phyloP scores from a whole-genome alignment of 2,329 filamentous ascomycete genomes.

The Cordyceps javanica region DNA sequence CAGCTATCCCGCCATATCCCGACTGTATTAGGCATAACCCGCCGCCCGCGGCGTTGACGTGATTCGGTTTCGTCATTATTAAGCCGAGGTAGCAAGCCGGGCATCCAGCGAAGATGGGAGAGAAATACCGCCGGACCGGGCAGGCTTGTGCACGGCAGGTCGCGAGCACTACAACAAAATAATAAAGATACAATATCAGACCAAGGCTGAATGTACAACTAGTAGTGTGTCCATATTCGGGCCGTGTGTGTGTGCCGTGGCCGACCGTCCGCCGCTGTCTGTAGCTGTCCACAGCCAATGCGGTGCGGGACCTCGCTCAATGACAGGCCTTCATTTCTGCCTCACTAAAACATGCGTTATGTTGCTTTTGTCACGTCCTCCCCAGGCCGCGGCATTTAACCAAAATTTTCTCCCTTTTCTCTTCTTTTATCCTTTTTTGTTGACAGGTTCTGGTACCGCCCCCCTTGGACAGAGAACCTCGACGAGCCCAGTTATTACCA shows the following conservation, averaged over 20 bases:
- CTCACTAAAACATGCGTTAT: not conserved
- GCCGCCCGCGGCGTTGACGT: no score
- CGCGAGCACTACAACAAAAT: no score
- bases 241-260: not conserved
- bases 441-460: not conserved
- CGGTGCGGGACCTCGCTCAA: slow-evolving; percentile 11
- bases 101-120: no score
- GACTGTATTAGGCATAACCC: not conserved
- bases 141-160: no score
- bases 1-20: not conserved
- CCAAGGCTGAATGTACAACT: not conserved
- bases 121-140: no score
- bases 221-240: not conserved
- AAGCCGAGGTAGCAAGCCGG: no score
- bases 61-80: no score
- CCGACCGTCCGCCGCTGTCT: slow-evolving; percentile 9
- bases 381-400: not conserved
- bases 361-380: not conserved
- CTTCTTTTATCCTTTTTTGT: not conserved
- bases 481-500: not conserved
- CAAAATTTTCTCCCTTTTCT: not conserved
- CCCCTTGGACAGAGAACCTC: not conserved
- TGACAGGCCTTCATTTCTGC: not conserved
- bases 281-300: not conserved
- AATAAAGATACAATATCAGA: not conserved